Conservation (phyloP, 2,329 filamentous ascomycete genomes). For the Aspergillus nomiae region DNA sequence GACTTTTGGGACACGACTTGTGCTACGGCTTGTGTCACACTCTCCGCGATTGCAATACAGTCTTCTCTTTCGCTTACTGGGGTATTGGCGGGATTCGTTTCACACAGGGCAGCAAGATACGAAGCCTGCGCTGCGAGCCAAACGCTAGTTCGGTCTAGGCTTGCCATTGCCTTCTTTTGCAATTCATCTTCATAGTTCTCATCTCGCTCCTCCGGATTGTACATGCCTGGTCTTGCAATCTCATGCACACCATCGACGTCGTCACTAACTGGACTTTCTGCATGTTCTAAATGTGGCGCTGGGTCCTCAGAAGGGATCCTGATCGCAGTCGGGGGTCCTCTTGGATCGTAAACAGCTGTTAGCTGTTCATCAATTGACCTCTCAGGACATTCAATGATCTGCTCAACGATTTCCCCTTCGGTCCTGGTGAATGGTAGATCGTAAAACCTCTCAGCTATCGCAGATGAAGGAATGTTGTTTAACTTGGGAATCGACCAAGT, state of each 20-base stretch:
- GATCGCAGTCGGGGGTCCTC: constrained; percentile 44
- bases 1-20: constrained; percentile 28
- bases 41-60: constrained; percentile 19
- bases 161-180: constrained; percentile 68
- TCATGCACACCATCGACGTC: constrained; percentile 44
- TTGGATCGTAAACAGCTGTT: constrained; percentile 36
- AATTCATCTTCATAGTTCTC: constrained; percentile 75
- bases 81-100: constrained; percentile 55
- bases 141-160: constrained; percentile 78
- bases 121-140: constrained; percentile 84
- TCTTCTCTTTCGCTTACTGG: constrained; percentile 32
- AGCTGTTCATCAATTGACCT: constrained; percentile 38
- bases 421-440: constrained; percentile 71
- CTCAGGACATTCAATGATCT: constrained; percentile 62
- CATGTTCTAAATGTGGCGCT: constrained; percentile 24
- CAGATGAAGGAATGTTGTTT: constrained; percentile 72
- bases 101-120: constrained; percentile 68
- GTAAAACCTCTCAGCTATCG: constrained; percentile 91
- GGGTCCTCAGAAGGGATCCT: constrained; percentile 49
- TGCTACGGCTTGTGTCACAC: constrained; percentile 18
- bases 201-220: constrained; percentile 62
- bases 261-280: constrained; percentile 31
- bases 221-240: constrained; percentile 64
- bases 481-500: constrained; percentile 73
- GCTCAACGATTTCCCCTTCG: constrained; percentile 60